Percentiles rank a stretch among this genome's conserved stretches.
Evolutionary conservation across 1,284 basidiomycete species (phyloP).

Genomic region (Schizophyllum commune): DNA sequence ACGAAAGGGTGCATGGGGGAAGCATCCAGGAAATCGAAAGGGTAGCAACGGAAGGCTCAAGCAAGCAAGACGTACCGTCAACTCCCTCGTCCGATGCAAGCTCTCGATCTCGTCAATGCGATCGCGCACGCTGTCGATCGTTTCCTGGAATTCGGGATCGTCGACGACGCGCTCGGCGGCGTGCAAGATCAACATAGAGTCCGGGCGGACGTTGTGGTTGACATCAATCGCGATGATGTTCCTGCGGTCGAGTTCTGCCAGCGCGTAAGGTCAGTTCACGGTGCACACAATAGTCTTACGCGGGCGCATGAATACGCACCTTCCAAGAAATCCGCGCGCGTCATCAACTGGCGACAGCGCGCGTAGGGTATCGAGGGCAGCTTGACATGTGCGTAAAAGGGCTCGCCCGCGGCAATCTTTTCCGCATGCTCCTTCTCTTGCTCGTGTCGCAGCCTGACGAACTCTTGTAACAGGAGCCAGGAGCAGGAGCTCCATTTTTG

Average conservation of each 20-base stretch:
- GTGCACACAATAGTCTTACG: background rate
- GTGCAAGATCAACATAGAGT: conserved; percentile 67
- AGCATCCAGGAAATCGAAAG: background rate
- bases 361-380: conserved; percentile 61
- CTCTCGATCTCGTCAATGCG: conserved; percentile 73
- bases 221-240: conserved; percentile 79
- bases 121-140: conserved; percentile 61
- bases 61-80: conserved; percentile 43
- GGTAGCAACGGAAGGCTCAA: background rate
- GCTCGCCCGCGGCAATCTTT: conserved; percentile 29
- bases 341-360: conserved; percentile 71
- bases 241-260: conserved; percentile 49
- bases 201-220: conserved; percentile 70
- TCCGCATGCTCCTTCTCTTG: conserved; percentile 37
- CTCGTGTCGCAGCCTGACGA: conserved; percentile 51
- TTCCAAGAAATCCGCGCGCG: conserved; percentile 73
- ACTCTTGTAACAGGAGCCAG: conserved; percentile 66
- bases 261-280: conserved; percentile 7
- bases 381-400: conserved; percentile 35
- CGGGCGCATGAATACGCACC: conserved; percentile 28
- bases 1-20: too few species aligned
- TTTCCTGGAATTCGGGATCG: conserved; percentile 65
- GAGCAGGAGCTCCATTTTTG: conserved; percentile 81
- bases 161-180: conserved; percentile 63
- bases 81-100: conserved; percentile 60